Evolutionary conservation across 2,329 filamentous ascomycete genomes (phyloP).

Genomic region (Pseudogymnoascus sp.): DNA sequence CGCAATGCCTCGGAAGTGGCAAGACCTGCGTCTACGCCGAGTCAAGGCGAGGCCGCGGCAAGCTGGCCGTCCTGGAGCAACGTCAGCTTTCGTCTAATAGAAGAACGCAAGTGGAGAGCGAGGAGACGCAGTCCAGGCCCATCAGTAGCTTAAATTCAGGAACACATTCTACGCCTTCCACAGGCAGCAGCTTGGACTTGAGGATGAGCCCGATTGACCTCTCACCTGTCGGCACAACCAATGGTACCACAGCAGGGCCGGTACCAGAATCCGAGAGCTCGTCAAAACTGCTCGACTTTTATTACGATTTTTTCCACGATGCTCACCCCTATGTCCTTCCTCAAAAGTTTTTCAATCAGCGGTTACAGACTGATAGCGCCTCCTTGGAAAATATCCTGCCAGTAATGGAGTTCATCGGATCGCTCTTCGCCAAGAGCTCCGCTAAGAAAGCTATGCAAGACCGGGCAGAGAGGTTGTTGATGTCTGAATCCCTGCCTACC

Average conservation of each 20-base stretch:
- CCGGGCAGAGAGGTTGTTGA: neutral
- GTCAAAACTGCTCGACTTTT: conserved; percentile 7
- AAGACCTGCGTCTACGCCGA: conserved; percentile 40
- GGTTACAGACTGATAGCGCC: conserved; percentile 27
- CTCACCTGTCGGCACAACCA: neutral
- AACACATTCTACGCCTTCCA: neutral
- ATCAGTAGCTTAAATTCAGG: neutral
- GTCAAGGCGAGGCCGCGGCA: conserved; percentile 37
- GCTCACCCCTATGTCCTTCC: conserved; percentile 30
- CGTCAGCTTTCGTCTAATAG: conserved; percentile 22
- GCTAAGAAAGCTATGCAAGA: neutral
- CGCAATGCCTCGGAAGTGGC: conserved; percentile 33
- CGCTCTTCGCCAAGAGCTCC: conserved; percentile 24
- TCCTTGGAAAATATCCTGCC: conserved; percentile 24
- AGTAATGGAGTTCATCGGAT: conserved; percentile 33
- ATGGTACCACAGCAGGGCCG: conserved; percentile 15
- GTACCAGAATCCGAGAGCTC: conserved; percentile 15
- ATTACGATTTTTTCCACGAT: conserved; percentile 25
- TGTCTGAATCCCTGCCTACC: neutral
- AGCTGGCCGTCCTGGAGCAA: conserved; percentile 18
- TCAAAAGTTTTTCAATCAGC: conserved; percentile 26
- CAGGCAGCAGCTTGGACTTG: neutral
- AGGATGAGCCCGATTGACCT: neutral
- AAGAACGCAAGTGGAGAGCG: conserved; percentile 22
- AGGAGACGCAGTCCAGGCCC: neutral